These are phyloP conservation scores for Ceratocystis ficicola DNA, from an alignment of 2,329 filamentous ascomycete genomes.

Conservation along the genomic window DNA sequence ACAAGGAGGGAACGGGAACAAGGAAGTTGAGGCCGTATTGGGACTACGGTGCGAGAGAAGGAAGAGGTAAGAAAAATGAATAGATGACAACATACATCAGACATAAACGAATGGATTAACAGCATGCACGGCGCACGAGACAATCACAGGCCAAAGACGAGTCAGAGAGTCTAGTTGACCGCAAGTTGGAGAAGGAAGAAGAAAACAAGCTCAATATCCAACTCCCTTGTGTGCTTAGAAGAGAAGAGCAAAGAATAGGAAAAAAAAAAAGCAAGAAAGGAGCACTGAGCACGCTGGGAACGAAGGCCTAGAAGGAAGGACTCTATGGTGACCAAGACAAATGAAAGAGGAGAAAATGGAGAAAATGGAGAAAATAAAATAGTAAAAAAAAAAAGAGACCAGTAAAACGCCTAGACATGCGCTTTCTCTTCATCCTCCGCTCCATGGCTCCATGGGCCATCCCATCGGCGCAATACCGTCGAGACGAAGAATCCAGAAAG, in stretches of 20 bases:
- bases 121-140: not conserved
- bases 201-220: not conserved
- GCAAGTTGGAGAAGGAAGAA: not conserved
- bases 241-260: not conserved
- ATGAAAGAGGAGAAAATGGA: not conserved
- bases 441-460: slow-evolving; percentile 3
- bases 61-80: not conserved
- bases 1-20: too few relatives aligned
- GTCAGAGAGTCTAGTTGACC: not conserved
- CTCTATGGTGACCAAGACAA: not conserved
- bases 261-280: not conserved
- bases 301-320: not conserved
- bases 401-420: not conserved
- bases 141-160: not conserved
- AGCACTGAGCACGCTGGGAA: not conserved
- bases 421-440: slow-evolving; percentile 8
- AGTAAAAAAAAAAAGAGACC: not conserved
- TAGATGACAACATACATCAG: not conserved
- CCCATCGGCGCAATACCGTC: not conserved
- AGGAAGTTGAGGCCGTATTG: not conserved
- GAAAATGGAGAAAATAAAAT: not conserved
- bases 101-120: too few relatives aligned
- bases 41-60: not conserved
- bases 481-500: slow-evolving; percentile 1
- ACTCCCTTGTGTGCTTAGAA: not conserved